phyloP scores from a whole-genome alignment of 2,329 filamentous ascomycete genomes.

The Fonsecaea pedrosoi region DNA sequence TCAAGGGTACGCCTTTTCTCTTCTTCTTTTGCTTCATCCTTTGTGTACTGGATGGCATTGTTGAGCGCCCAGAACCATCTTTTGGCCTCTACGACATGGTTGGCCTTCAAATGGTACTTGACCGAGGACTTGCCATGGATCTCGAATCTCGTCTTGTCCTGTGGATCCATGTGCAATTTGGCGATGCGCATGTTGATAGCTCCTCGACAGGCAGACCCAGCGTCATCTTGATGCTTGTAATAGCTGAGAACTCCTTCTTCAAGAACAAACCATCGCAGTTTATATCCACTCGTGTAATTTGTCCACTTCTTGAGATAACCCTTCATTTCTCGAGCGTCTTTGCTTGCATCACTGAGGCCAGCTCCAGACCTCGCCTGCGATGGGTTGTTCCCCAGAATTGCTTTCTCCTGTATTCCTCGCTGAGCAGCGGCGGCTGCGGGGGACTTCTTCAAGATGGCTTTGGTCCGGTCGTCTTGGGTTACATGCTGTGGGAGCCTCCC shows the following conservation, averaged over 20 bases:
- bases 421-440: conserved; percentile 94
- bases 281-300: conserved; percentile 97
- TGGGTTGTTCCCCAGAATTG: conserved; percentile 79
- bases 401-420: conserved; percentile 94
- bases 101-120: conserved; percentile 97
- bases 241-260: conserved; percentile 98
- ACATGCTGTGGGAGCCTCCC: conserved; percentile 95
- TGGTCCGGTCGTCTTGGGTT: conserved; percentile 90
- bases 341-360: conserved; percentile 65
- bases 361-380: conserved; percentile 52
- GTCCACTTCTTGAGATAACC: conserved; percentile 99
- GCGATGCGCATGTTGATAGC: conserved; percentile 99
- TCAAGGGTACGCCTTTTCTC: conserved; percentile 76
- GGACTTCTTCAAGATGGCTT: conserved; percentile 88
- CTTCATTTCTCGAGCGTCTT: conserved; percentile 95
- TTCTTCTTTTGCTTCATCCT: conserved; percentile 94
- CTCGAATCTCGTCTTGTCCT: conserved; percentile 97
- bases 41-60: conserved; percentile 97
- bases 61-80: conserved; percentile 99
- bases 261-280: conserved; percentile 95
- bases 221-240: conserved; percentile 98
- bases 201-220: conserved; percentile 91
- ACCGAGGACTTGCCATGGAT: conserved; percentile 98
- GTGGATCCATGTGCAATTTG: conserved; percentile 89
- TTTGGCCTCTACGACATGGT: conserved; percentile 97